Conservation (phyloP, 306 rosid genomes). For the Abrus pulchellus region DNA sequence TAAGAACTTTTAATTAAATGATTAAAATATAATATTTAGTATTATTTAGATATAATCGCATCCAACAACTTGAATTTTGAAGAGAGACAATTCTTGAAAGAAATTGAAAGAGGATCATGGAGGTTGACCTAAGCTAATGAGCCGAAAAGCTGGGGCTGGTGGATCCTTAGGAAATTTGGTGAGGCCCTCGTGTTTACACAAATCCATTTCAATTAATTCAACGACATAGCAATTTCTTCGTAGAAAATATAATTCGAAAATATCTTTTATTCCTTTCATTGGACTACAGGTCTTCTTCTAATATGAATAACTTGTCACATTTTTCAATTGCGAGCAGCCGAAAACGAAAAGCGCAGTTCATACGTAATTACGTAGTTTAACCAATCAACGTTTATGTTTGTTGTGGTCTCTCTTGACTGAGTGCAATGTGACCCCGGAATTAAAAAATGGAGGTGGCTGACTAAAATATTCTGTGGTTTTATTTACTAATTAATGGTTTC, state of each 20-base stretch:
- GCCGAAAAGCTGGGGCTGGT: too few species aligned
- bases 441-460: background rate
- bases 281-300: too few species aligned
- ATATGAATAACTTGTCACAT: background rate
- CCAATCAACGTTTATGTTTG: background rate
- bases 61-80: too few species aligned
- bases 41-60: too few species aligned
- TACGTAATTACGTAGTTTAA: background rate
- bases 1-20: too few species aligned
- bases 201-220: slow-evolving; percentile 11
- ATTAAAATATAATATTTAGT: too few species aligned
- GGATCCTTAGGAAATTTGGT: background rate
- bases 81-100: too few species aligned
- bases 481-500: too few species aligned
- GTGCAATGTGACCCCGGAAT: background rate
- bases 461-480: too few species aligned
- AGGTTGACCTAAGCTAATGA: too few species aligned
- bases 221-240: background rate
- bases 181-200: background rate
- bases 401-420: background rate
- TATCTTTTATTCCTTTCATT: background rate
- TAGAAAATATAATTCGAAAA: background rate
- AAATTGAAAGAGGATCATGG: too few species aligned
- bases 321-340: background rate
- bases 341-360: background rate